These are phyloP conservation scores for Coemansia sp. DNA, from an alignment of 192 early-diverging fungal species.

Conservation along the genomic window DNA sequence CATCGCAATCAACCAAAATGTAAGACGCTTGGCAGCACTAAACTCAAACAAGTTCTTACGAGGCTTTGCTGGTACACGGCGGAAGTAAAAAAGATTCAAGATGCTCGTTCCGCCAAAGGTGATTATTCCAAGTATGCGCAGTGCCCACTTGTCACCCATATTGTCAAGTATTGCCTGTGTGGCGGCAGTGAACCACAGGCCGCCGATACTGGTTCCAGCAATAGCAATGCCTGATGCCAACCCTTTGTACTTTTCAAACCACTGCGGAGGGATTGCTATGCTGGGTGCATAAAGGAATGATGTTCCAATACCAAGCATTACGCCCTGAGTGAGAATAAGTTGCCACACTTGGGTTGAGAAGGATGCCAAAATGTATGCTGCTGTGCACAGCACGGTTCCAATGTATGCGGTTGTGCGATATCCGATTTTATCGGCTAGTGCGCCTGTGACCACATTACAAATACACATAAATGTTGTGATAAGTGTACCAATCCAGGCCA, in stretches of 20 bases:
- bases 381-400: conserved; percentile 36
- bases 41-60: conserved; percentile 46
- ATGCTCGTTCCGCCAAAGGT: conserved; percentile 40
- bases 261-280: conserved; percentile 62
- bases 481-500: conserved; percentile 44
- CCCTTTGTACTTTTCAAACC: conserved; percentile 57
- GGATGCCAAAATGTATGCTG: conserved; percentile 37
- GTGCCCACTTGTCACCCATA: conserved; percentile 64
- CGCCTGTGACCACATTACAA: conserved; percentile 33
- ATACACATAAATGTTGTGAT: conserved; percentile 33
- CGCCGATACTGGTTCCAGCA: conserved; percentile 62
- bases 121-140: conserved; percentile 66
- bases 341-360: conserved; percentile 63
- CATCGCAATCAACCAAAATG: conserved; percentile 36
- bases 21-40: conserved; percentile 20
- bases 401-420: conserved; percentile 34
- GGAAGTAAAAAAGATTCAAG: conserved; percentile 32
- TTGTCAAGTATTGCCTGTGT: conserved; percentile 60
- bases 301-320: conserved; percentile 61
- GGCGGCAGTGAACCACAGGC: conserved; percentile 60
- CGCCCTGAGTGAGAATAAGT: conserved; percentile 64
- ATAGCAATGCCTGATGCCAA: conserved; percentile 64
- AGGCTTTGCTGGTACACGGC: conserved; percentile 50
- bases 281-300: conserved; percentile 58
- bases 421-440: conserved; percentile 37